Evolutionary conservation across 345 rosid genomes (phyloP).

Genomic region (Viola odorata): DNA sequence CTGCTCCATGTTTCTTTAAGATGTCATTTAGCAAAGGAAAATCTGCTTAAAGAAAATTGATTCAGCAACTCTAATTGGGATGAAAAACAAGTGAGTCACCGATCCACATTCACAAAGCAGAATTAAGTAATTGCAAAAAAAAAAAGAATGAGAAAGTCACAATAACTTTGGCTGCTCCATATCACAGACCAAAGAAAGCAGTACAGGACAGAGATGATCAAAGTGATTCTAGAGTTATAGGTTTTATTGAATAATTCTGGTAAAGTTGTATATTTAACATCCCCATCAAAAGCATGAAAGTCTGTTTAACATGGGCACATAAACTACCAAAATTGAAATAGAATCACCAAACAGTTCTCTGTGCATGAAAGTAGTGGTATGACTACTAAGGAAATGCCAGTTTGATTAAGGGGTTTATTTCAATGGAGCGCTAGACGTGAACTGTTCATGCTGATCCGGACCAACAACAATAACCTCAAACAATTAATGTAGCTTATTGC

Average conservation of each 20-base stretch:
- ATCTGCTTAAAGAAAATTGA: slow-evolving; percentile 36
- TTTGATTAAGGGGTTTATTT: too few species aligned
- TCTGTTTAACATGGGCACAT: neutral
- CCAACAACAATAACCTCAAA: too few species aligned
- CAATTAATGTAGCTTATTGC: too few species aligned
- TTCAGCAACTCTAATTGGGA: slow-evolving; percentile 4
- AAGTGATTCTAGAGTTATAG: neutral
- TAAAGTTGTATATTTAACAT: neutral
- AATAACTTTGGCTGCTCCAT: neutral
- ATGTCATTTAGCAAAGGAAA: slow-evolving; percentile 57
- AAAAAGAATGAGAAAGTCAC: neutral
- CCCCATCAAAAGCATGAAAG: neutral
- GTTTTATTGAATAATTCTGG: neutral
- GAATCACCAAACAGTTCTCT: too few species aligned
- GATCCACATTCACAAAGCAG: neutral
- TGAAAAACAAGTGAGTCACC: neutral
- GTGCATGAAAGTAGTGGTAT: too few species aligned
- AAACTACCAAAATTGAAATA: too few species aligned
- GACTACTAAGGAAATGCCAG: too few species aligned
- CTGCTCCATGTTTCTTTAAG: slow-evolving; percentile 68
- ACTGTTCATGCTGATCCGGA: too few species aligned
- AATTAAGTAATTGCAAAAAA: neutral
- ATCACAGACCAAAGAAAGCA: neutral
- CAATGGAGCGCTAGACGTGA: too few species aligned
- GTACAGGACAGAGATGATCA: neutral